Conservation (phyloP, 2,329 filamentous ascomycete genomes). For the Thielaviopsis musarum region DNA sequence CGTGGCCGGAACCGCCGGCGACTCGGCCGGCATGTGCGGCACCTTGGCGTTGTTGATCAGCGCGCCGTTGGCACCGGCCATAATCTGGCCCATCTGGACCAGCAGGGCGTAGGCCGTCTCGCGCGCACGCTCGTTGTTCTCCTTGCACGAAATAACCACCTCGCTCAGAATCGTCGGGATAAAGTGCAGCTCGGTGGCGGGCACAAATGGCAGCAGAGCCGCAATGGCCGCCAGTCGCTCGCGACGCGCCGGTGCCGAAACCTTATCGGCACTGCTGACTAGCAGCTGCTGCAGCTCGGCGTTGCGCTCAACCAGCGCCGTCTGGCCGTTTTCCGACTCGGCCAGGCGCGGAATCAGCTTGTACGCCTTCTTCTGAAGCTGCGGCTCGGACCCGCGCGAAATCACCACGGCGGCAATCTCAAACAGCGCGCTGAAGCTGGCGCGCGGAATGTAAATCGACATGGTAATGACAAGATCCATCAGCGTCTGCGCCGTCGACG, state of each 20-base stretch:
- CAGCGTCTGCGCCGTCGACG: constrained; percentile 81
- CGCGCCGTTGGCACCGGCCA: constrained; percentile 47
- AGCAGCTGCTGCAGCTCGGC: constrained; percentile 69
- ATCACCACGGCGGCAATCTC: constrained; percentile 73
- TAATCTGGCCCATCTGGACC: constrained; percentile 72
- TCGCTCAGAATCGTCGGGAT: constrained; percentile 83
- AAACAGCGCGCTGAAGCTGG: constrained; percentile 74
- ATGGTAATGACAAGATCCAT: constrained; percentile 97
- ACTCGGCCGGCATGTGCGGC: constrained; percentile 68
- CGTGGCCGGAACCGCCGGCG: constrained; percentile 58
- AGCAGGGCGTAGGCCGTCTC: constrained; percentile 81
- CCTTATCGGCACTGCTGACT: constrained; percentile 64
- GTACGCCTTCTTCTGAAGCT: constrained; percentile 97
- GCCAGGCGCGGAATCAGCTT: constrained; percentile 87
- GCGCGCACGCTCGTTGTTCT: constrained; percentile 88
- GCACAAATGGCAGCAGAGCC: constrained; percentile 64
- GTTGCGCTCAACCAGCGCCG: constrained; percentile 61
- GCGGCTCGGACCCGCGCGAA: constrained; percentile 65
- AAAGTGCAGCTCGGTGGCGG: constrained; percentile 69
- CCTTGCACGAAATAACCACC: constrained; percentile 91
- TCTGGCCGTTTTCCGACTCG: constrained; percentile 58
- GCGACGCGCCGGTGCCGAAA: constrained; percentile 67
- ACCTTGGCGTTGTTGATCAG: constrained; percentile 75
- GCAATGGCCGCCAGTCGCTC: constrained; percentile 74
- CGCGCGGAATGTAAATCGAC: constrained; percentile 75